These are phyloP conservation scores for Hamamelis virginiana DNA, from an alignment of 164 flowering plant species.

Conservation along the genomic window DNA sequence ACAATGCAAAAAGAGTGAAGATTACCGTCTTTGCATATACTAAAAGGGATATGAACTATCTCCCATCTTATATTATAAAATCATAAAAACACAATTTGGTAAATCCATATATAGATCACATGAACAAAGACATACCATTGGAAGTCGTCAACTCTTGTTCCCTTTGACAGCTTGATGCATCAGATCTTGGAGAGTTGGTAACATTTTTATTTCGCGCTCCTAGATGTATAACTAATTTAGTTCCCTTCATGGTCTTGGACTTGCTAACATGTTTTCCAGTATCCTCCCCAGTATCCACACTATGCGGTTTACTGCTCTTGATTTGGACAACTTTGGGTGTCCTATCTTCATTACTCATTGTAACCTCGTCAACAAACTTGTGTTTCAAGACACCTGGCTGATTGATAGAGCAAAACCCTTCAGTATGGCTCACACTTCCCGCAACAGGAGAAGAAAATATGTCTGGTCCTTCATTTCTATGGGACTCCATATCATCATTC, in stretches of 20 bases:
- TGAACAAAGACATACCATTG: slow-evolving; percentile 48
- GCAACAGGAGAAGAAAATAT: slow-evolving; percentile 36
- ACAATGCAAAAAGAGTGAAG: no score
- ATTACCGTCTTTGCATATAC: no score
- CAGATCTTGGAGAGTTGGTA: slow-evolving; percentile 58
- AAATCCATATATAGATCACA: not conserved
- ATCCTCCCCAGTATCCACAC: slow-evolving; percentile 41
- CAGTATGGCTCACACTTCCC: slow-evolving; percentile 33
- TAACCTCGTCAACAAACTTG: slow-evolving; percentile 49
- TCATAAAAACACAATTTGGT: no score
- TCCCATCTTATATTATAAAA: no score
- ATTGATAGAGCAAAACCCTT: slow-evolving; percentile 47
- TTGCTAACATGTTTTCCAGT: slow-evolving; percentile 39
- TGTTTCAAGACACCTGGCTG: slow-evolving; percentile 53
- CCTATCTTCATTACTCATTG: slow-evolving; percentile 38
- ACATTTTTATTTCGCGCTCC: slow-evolving; percentile 62
- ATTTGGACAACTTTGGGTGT: slow-evolving; percentile 36
- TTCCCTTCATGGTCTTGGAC: slow-evolving; percentile 60
- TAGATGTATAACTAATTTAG: slow-evolving; percentile 81
- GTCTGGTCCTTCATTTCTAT: slow-evolving; percentile 34
- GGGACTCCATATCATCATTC: slow-evolving; percentile 37
- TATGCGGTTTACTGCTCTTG: slow-evolving; percentile 44
- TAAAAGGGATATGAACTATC: no score
- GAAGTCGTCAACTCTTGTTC: slow-evolving; percentile 55
- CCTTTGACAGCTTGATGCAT: slow-evolving; percentile 66